phyloP scores from a whole-genome alignment of 164 flowering plant genomes.

The Saururus chinensis region DNA sequence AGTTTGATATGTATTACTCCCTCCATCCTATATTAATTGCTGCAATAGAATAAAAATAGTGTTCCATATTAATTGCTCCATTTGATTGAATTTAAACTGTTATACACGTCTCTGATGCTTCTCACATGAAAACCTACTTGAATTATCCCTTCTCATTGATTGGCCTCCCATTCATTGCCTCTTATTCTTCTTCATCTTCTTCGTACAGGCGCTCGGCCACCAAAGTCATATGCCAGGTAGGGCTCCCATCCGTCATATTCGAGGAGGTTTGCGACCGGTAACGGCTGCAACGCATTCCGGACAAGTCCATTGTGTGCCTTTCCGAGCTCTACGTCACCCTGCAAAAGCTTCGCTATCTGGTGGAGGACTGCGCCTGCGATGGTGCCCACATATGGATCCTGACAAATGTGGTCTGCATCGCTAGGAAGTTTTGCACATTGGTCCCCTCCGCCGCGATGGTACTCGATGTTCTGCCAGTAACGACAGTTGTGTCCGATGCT shows the following conservation, averaged over 20 bases:
- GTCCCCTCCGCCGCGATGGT: constrained; percentile 43
- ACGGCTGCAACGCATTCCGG: constrained; percentile 8
- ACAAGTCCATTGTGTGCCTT: constrained; percentile 36
- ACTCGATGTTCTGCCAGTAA: constrained; percentile 56
- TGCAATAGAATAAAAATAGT: too few species aligned
- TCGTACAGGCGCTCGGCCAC: constrained; percentile 32
- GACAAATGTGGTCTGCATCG: constrained; percentile 36
- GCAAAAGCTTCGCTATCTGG: constrained; percentile 45
- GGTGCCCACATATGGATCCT: constrained; percentile 55
- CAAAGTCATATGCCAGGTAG: constrained; percentile 39
- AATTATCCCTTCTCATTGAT: too few species aligned
- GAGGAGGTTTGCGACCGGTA: too few species aligned
- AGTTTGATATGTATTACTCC: too few species aligned
- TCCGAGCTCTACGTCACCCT: constrained; percentile 68
- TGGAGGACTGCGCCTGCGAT: constrained; percentile 56
- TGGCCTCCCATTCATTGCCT: too few species aligned
- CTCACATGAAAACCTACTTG: too few species aligned
- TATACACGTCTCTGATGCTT: too few species aligned
- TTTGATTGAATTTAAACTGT: too few species aligned
- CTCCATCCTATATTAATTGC: too few species aligned
- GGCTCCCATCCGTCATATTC: constrained; percentile 40
- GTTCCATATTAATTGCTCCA: too few species aligned
- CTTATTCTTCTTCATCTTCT: too few species aligned
- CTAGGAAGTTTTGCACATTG: constrained; percentile 34
- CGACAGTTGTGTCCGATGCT: constrained; percentile 19